Percentiles rank a stretch among this genome's conserved stretches.
Conservation (phyloP, 805 yeast genomes). For the Tetrapisispora arboricola region DNA sequence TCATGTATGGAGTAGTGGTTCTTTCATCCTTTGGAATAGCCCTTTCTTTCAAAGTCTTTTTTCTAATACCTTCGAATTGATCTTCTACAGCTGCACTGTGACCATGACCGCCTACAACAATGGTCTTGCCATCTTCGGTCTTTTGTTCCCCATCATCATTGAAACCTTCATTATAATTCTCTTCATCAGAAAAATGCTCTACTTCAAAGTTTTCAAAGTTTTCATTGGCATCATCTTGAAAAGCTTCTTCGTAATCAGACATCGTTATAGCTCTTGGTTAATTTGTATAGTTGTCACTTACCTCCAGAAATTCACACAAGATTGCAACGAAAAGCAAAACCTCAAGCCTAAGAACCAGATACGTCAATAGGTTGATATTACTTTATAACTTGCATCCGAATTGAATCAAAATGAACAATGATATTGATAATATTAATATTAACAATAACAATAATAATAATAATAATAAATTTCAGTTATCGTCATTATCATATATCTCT, state of each 20-base stretch:
- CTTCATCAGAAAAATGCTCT: slow-evolving; percentile 73
- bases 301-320: too few species aligned
- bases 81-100: slow-evolving; percentile 38
- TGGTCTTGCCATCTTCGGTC: slow-evolving; percentile 57
- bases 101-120: slow-evolving; percentile 62
- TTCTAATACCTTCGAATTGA: slow-evolving; percentile 32
- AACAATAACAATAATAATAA: too few species aligned
- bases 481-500: too few species aligned
- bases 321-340: too few species aligned
- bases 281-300: too few species aligned
- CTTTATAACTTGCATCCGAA: too few species aligned
- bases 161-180: slow-evolving; percentile 33
- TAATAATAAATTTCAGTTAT: too few species aligned
- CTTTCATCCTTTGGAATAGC: slow-evolving; percentile 86
- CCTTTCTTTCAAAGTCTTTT: slow-evolving; percentile 62
- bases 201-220: slow-evolving; percentile 75
- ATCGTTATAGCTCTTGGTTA: slow-evolving; percentile 15
- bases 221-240: slow-evolving; percentile 55
- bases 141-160: slow-evolving; percentile 24
- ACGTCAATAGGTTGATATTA: too few species aligned
- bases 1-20: slow-evolving; percentile 97
- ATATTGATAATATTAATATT: too few species aligned
- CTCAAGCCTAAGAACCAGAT: too few species aligned
- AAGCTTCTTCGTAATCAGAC: slow-evolving; percentile 52
- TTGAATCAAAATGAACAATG: too few species aligned